Base-by-base conservation (phyloP, 805 yeast genomes). In the Wickerhamomyces queroliae region DNA sequence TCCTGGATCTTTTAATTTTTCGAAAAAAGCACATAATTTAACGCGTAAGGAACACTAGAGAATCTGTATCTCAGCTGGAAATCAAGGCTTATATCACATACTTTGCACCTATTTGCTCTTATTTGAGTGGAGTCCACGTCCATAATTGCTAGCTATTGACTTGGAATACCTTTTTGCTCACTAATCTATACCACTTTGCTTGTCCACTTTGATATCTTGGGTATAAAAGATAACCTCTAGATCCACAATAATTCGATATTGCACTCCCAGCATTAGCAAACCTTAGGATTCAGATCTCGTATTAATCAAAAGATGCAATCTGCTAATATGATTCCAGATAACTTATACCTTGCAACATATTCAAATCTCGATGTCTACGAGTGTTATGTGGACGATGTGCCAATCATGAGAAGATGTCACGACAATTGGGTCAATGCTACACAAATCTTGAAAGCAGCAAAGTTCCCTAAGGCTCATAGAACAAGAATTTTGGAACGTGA, bases 341-440 rank as follows among this genome's bases (percentile, higher is more conserved):
- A 37, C 17, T 16, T 54, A 31, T 47, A 51, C 35, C 33, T 48
- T 20, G 56, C 58, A n/a, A 54, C 58, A 24, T 54, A 54, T 42
- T 54, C 58, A 13, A 45, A 51, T 53, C 49, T 53, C 33, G 59
- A 54, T 25, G 60, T 55, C n/a, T 55, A 52, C 33, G 60, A 55
- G 37, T 55, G 58, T 28, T 33, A 45, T 7, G 47, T 54, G 19
- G 56, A 48, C 13, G 55, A 47, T 19, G 50, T 49, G 2, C 53
- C 56, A 2, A 38, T 55, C n/a, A 93, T 93, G 98, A 76, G 98
- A 52, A 71, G 98, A 42, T 80, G 86, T 44, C 70, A 74, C 36
- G 99, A 93, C 59, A 85, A 90, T 50, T 93, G 98, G 98, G 88
- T 93, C 39, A 85, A 85, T 55, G 88, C 89, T 18, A 85, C 95